Evolutionary conservation across 805 yeast species (phyloP), one percentile per base, ranked within the genome.

Genomic region (Saccharomyces eubayanus): DNA sequence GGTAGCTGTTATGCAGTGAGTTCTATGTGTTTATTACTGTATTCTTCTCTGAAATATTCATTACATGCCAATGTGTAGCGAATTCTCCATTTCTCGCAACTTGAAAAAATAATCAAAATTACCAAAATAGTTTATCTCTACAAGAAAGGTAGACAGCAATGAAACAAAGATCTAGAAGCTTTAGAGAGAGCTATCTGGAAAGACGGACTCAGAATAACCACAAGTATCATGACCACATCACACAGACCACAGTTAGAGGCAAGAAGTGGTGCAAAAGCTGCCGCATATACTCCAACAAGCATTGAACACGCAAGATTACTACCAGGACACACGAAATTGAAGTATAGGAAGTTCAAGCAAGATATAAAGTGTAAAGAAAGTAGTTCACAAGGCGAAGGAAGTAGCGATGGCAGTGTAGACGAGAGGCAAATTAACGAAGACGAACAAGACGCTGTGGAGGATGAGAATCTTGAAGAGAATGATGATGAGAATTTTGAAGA

Each of bases 221-320:
- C 36, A 46, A 10, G 20, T 6, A 28, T 12, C 8, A 83, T 84
- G 89, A 81, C 88, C 0, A 80, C 87, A 3, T 85, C 87, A 9
- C 87, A 82, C 62, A 76, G 85, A 63, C 87, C 88, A 0, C 84
- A 87, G 6, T 75, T 84, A 57, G 88, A 83, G 57, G 85, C 86
- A 20, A 75, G 81, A 60, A 83, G 84, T 51, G 81, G 79, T 50
- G 71, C 72, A 1, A 71, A 75, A 49, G 72, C 71, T 53, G 66
- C 72, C 8, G 67, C 69, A 4, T 66, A 66, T 52, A 62, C 63
- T 2, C 70, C 72, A 1, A 79, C 84, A 0, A 60, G 77, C 2
- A 81, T 78, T 9, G 70, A 72, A 28, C 87, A 83, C 60, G 73
- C 82, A 10, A 71, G 85, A 49, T 69, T 76, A 47, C 69, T 79